These are phyloP conservation scores for Phytophthora hybrid DNA, from an alignment of 352 stramenopile species.

Conservation along the genomic window DNA sequence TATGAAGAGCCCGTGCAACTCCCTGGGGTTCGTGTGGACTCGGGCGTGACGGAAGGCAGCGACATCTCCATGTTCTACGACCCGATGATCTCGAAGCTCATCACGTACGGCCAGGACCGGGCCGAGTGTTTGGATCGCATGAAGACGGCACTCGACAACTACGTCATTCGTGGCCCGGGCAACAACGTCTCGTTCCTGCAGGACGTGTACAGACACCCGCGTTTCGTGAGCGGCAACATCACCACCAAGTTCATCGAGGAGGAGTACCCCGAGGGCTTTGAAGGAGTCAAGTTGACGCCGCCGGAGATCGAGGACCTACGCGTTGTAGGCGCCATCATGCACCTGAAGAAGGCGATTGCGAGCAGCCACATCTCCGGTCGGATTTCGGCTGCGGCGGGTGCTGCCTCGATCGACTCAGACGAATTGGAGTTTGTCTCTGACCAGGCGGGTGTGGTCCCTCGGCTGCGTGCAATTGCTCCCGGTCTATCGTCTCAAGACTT, in stretches of 20 bases:
- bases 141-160: constrained; percentile 92
- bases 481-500: constrained; percentile 41
- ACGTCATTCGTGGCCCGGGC: constrained; percentile 94
- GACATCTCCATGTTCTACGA: constrained; percentile 97
- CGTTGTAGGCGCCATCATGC: constrained; percentile 79
- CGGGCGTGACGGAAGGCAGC: constrained; percentile 91
- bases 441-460: constrained; percentile 43
- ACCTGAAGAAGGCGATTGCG: constrained; percentile 55
- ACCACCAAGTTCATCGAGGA: constrained; percentile 98
- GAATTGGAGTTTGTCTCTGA: constrained; percentile 52
- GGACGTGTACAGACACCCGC: constrained; percentile 92
- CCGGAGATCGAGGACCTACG: constrained; percentile 78
- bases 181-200: constrained; percentile 96
- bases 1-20: constrained; percentile 92
- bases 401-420: constrained; percentile 30
- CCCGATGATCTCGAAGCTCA: constrained; percentile 97
- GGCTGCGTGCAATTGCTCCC: constrained; percentile 46
- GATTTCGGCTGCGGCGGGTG: constrained; percentile 23
- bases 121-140: constrained; percentile 87
- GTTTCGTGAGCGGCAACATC: constrained; percentile 93
- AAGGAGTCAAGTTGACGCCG: constrained; percentile 73
- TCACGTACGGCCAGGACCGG: constrained; percentile 87
- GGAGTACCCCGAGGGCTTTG: constrained; percentile 96
- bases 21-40: constrained; percentile 90
- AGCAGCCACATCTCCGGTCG: constrained; percentile 45